Evolutionary conservation across 306 rosid species (phyloP).

Genomic region (Quercus ilex): DNA sequence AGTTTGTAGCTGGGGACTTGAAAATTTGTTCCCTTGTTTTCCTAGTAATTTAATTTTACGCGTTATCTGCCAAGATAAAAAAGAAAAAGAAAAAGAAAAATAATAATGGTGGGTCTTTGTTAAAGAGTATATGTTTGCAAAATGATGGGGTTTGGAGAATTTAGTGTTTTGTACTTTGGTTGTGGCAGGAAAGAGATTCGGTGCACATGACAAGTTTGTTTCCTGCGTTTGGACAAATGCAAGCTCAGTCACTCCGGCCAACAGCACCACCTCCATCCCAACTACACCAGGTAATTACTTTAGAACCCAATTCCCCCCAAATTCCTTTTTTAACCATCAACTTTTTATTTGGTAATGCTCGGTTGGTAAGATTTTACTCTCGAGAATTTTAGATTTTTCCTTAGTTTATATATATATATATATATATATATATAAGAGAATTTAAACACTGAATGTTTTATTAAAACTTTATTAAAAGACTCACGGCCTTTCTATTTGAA

Average conservation of each 20-base stretch:
- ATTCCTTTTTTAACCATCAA: neutral
- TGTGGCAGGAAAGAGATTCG: slow-evolving; percentile 67
- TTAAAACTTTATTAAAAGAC: no score
- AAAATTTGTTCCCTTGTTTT: neutral
- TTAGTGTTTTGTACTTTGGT: neutral
- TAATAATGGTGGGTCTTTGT: no score
- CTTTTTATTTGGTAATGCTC: neutral
- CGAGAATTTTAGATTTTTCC: no score
- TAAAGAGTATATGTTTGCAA: neutral
- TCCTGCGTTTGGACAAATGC: slow-evolving; percentile 68
- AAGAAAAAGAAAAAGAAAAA: neutral
- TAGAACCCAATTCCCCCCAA: slow-evolving; percentile 9
- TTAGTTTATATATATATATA: no score
- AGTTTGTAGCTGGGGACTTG: neutral
- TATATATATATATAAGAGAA: no score
- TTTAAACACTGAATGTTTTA: no score
- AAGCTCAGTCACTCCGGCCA: slow-evolving; percentile 61
- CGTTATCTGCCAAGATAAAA: neutral
- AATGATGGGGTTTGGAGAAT: neutral
- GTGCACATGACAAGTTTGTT: slow-evolving; percentile 61
- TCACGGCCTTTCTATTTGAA: no score
- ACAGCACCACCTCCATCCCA: slow-evolving; percentile 58
- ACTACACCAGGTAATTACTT: slow-evolving; percentile 60
- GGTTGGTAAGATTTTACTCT: no score
- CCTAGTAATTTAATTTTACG: neutral